Conservation (phyloP, 2,329 filamentous ascomycete genomes). For the Botrytis fabae region DNA sequence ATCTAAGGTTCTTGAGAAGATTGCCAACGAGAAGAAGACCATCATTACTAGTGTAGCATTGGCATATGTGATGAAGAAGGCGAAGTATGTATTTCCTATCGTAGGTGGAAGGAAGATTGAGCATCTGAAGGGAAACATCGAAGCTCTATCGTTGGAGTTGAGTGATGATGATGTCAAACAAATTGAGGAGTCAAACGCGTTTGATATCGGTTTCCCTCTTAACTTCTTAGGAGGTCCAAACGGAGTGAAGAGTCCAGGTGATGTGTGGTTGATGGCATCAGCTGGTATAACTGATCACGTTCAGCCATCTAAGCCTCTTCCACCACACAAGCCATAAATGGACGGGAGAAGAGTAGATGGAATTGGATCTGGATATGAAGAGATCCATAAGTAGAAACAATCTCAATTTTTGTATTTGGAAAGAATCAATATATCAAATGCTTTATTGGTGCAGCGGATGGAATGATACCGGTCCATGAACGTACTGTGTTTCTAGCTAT, state of each 20-base stretch:
- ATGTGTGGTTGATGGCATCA: conserved; percentile 40
- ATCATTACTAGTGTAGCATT: conserved; percentile 65
- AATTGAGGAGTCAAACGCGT: conserved; percentile 61
- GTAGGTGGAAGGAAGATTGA: conserved; percentile 68
- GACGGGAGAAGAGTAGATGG: background rate
- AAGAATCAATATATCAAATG: background rate
- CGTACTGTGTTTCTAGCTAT: background rate
- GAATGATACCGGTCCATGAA: background rate
- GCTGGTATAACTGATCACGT: conserved; percentile 55
- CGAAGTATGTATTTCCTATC: conserved; percentile 72
- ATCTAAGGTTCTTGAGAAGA: conserved; percentile 49
- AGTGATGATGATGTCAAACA: conserved; percentile 62
- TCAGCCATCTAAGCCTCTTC: conserved; percentile 36
- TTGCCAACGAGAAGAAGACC: conserved; percentile 57
- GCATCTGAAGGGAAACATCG: conserved; percentile 69
- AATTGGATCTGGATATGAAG: background rate
- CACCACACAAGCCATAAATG: background rate
- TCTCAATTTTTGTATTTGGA: background rate
- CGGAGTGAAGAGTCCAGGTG: conserved; percentile 35
- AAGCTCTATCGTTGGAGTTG: conserved; percentile 62
- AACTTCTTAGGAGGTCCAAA: conserved; percentile 52
- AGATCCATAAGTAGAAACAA: background rate
- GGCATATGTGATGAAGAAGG: conserved; percentile 72
- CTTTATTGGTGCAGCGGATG: background rate
- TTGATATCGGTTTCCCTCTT: conserved; percentile 67